Percentiles rank a stretch among this genome's conserved stretches.
phyloP scores from a whole-genome alignment of 2,329 filamentous ascomycete genomes.

The Apiospora hydei region DNA sequence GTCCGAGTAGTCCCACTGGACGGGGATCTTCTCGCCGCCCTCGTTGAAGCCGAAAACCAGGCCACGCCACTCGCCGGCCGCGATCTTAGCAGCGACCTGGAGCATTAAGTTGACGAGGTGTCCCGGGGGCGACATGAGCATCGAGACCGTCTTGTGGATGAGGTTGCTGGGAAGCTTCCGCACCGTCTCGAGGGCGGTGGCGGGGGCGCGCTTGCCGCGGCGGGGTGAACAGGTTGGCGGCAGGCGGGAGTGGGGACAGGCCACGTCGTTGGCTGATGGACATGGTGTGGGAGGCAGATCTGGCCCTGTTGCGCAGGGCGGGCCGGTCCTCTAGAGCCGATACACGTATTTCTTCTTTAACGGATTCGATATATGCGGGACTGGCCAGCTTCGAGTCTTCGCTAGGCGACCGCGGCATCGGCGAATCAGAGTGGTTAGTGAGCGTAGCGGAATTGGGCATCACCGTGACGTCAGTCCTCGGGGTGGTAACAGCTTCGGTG shows the following conservation, averaged over 20 bases:
- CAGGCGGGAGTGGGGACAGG: slow-evolving; percentile 72
- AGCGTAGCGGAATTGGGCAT: slow-evolving; percentile 39
- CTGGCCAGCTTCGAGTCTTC: slow-evolving; percentile 25
- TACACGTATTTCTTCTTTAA: slow-evolving; percentile 29
- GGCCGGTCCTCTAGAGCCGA: slow-evolving; percentile 45
- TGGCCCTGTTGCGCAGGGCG: slow-evolving; percentile 58
- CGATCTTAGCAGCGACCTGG: slow-evolving; percentile 79
- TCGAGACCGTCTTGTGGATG: slow-evolving; percentile 77
- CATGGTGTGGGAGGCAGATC: slow-evolving; percentile 57
- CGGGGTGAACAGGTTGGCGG: slow-evolving; percentile 70
- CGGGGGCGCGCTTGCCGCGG: slow-evolving; percentile 46
- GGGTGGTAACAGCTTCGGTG: slow-evolving; percentile 45
- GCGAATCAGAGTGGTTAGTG: slow-evolving; percentile 39
- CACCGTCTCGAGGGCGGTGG: slow-evolving; percentile 51
- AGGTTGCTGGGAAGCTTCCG: slow-evolving; percentile 68
- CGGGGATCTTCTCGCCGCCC: slow-evolving; percentile 60
- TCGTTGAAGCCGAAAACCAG: slow-evolving; percentile 63
- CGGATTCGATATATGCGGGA: slow-evolving; percentile 23
- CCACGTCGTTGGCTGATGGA: slow-evolving; percentile 61
- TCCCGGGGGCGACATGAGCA: slow-evolving; percentile 81
- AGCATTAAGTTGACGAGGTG: slow-evolving; percentile 82
- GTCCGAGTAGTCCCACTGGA: slow-evolving; percentile 69
- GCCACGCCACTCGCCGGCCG: slow-evolving; percentile 68
- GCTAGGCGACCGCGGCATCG: slow-evolving; percentile 26
- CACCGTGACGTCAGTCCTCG: slow-evolving; percentile 40